Evolutionary conservation across 257 asterid species (phyloP).

Genomic region (Thymus mandschuricus): DNA sequence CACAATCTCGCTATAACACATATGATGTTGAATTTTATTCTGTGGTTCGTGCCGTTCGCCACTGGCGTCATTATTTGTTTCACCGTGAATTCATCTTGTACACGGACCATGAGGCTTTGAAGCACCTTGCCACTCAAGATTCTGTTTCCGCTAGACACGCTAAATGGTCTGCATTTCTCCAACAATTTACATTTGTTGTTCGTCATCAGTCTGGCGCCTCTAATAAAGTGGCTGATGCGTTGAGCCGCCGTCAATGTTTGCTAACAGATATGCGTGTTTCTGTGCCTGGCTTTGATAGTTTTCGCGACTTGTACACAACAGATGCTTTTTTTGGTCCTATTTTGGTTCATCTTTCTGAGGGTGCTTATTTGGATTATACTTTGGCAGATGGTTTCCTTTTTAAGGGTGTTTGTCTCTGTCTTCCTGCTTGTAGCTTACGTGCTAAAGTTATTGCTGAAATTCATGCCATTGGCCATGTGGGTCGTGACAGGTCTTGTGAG

Average conservation of each 20-base stretch:
- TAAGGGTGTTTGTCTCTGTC: background rate
- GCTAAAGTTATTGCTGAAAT: background rate
- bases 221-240: too few species aligned
- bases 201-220: too few species aligned
- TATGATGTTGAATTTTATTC: too few species aligned
- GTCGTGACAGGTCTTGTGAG: background rate
- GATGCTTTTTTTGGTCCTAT: background rate
- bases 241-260: background rate
- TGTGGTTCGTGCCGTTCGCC: too few species aligned
- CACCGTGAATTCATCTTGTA: too few species aligned
- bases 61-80: too few species aligned
- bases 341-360: background rate
- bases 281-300: background rate
- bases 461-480: background rate
- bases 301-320: background rate
- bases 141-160: too few species aligned
- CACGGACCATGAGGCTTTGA: too few species aligned
- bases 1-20: too few species aligned
- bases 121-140: too few species aligned
- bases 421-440: background rate
- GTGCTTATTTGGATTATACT: background rate
- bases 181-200: too few species aligned
- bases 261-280: background rate
- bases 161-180: too few species aligned
- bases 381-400: background rate